Evolutionary conservation across 176 grass and related monocot genomes (phyloP), one percentile per base, ranked within the genome.

Genomic region (Urochloa ruziziensis): DNA sequence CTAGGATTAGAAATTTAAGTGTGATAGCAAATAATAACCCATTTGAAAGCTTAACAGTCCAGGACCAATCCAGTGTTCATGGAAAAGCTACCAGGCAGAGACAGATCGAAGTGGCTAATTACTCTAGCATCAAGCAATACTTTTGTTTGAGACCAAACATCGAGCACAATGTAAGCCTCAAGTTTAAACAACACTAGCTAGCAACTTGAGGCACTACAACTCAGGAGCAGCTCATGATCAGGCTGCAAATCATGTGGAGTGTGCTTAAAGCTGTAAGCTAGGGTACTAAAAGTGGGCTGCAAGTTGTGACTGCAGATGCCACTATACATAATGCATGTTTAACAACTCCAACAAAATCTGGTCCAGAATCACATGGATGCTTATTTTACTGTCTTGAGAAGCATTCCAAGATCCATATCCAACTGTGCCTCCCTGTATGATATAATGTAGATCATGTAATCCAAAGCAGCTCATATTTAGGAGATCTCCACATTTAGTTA

Each of bases 171-270:
- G 43, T 52, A 34, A 63, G 53, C 77, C 62, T 59, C 72, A 72
- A 67, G 73, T 82, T 65, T 79, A 82, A 82, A 78, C 65, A 82
- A 62, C 69, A 82, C 44, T 19, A 49, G 72, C 44, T 19, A 49
- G 72, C 25, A 71, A 76, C 47, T 23, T 73, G 74, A 73, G 49
- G 68, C 58, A 84, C 65, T 66, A 83, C 80, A 86, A 78, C 88
- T 90, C 83, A 90, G 64, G 64, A 82, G 83, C 88, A 90, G 88
- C 83, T 90, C 79, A 86, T 57, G 57, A 73, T 64, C 66, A 58
- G 47, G 73, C 1, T 82, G 47, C 84, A 86, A 72, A 86, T 82
- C 88, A 90, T 86, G 88, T 90, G 88, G 88, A 86, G 88, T 54
- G 77, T 82, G 83, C 88, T 90, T 90, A 78, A 90, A 90, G 78